Percentiles rank a stretch among this genome's conserved stretches.
These are phyloP conservation scores for Suillus sp. DNA, from an alignment of 768 basidiomycete species.

Conservation along the genomic window DNA sequence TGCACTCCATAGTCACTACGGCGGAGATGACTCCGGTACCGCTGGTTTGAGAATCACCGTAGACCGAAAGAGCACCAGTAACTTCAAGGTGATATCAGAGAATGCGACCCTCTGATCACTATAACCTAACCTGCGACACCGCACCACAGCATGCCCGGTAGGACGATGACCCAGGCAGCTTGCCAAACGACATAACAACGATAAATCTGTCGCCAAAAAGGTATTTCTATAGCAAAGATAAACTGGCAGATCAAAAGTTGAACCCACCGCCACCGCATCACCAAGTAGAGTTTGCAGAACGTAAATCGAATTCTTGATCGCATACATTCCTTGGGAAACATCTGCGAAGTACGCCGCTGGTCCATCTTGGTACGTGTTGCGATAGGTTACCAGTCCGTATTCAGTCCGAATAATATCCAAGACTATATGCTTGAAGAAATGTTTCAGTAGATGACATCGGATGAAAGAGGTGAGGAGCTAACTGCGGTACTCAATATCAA, in stretches of 20 bases:
- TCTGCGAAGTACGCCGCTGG: conserved; percentile 22
- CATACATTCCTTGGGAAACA: conserved; percentile 22
- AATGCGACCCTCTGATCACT: not conserved
- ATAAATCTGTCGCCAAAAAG: conserved; percentile 13
- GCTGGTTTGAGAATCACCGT: conserved; percentile 9
- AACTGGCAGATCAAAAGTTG: not conserved
- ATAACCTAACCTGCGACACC: conserved; percentile 13
- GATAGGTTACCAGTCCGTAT: conserved; percentile 23
- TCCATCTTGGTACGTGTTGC: conserved; percentile 24
- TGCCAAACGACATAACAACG: conserved; percentile 22
- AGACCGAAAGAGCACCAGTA: conserved; percentile 8
- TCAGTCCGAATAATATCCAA: conserved; percentile 17
- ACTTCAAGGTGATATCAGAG: not conserved
- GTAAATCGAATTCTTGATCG: conserved; percentile 28
- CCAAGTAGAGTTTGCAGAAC: conserved; percentile 16
- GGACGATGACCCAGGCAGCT: conserved; percentile 14
- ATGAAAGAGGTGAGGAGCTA: not conserved
- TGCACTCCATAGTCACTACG: conserved; percentile 2
- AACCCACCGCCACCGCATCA: conserved; percentile 12
- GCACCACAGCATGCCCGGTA: conserved; percentile 13
- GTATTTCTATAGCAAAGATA: not conserved
- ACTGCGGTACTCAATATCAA: conserved; percentile 27
- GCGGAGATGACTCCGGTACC: not conserved
- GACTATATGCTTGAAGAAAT: conserved; percentile 15
- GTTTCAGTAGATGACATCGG: not conserved